These are phyloP conservation scores for Coffea humblotiana DNA, from an alignment of 305 asterid genomes.

Conservation along the genomic window DNA sequence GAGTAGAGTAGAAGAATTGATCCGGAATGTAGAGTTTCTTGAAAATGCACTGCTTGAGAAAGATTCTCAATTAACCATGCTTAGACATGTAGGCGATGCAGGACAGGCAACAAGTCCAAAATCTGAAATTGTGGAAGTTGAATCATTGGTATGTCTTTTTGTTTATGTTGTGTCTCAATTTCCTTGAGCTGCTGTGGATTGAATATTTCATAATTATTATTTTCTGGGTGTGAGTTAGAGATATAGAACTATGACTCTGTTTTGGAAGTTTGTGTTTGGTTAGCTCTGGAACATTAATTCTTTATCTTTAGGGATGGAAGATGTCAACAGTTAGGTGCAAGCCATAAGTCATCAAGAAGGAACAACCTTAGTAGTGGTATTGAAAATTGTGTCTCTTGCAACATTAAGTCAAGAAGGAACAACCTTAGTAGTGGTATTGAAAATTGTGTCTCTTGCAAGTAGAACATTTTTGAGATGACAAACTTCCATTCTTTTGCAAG, in stretches of 20 bases:
- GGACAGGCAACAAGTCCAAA: constrained; percentile 48
- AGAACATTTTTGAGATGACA: background rate
- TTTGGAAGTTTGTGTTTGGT: background rate
- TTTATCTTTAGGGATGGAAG: background rate
- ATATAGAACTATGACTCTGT: background rate
- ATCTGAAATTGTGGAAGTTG: constrained; percentile 90
- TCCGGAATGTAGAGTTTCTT: constrained; percentile 59
- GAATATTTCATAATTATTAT: constrained; percentile 9
- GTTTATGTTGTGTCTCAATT: constrained; percentile 23
- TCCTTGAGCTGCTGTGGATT: constrained; percentile 15
- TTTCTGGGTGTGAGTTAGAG: background rate
- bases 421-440: background rate
- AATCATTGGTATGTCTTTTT: constrained; percentile 64
- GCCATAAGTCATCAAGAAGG: background rate
- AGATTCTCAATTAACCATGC: constrained; percentile 67
- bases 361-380: background rate
- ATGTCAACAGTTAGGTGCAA: background rate
- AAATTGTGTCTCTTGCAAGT: background rate
- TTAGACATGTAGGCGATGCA: constrained; percentile 59
- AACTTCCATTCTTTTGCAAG: background rate
- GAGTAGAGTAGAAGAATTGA: constrained; percentile 69
- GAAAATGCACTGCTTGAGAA: constrained; percentile 64
- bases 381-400: background rate
- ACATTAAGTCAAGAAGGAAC: too few species aligned
- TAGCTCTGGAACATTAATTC: background rate